Conservation (phyloP, 129 eudicot species). For the Helianthus tuberosus region DNA sequence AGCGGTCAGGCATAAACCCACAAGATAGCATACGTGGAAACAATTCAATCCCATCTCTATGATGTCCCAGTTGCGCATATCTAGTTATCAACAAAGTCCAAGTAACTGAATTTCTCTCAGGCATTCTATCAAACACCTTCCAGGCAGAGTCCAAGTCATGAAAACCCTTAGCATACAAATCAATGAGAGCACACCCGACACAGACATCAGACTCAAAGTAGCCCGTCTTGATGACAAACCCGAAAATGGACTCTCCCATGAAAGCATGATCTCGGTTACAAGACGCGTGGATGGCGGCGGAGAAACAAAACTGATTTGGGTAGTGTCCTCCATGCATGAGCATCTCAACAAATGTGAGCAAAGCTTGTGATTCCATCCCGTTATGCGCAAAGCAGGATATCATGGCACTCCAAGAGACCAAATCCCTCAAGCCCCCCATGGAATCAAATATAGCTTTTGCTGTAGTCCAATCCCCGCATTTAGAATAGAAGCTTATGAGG, state of each 20-base stretch:
- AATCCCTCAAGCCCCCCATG: constrained; percentile 63
- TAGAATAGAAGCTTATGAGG: constrained; percentile 62
- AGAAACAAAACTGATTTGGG: constrained; percentile 68
- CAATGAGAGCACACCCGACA: constrained; percentile 80
- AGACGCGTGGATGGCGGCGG: constrained; percentile 66
- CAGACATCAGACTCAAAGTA: constrained; percentile 64
- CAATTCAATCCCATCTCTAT: constrained; percentile 44
- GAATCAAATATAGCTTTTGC: constrained; percentile 54
- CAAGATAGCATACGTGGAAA: constrained; percentile 46
- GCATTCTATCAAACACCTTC: constrained; percentile 70
- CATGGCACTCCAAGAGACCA: constrained; percentile 76
- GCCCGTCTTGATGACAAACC: constrained; percentile 57
- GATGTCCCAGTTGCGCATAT: constrained; percentile 52
- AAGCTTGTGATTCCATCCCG: constrained; percentile 48
- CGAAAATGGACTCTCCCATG: constrained; percentile 50
- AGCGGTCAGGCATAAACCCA: constrained; percentile 60
- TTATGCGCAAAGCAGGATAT: constrained; percentile 55
- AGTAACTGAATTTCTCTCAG: constrained; percentile 51
- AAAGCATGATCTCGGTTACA: constrained; percentile 33
- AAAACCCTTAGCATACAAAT: constrained; percentile 59
- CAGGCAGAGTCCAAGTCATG: constrained; percentile 54
- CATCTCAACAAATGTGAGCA: constrained; percentile 61
- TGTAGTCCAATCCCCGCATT: constrained; percentile 63
- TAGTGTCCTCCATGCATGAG: constrained; percentile 39
- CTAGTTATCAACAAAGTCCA: constrained; percentile 85